A percentile compares a stretch with the other conserved stretches of the same genome.
Conservation (phyloP, 345 rosid species). For the Brassica rapa region DNA sequence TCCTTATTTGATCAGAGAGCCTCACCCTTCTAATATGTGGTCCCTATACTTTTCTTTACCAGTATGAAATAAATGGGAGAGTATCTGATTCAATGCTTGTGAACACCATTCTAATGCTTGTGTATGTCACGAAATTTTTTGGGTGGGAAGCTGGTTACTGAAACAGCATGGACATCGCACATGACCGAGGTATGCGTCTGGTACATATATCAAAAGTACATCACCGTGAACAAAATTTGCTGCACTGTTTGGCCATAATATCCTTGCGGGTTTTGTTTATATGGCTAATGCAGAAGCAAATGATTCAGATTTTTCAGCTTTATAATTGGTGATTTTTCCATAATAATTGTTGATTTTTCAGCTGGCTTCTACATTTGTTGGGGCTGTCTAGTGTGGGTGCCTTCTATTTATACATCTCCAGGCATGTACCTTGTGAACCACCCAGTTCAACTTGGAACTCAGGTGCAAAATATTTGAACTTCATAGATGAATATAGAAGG, state of each 20-base stretch:
- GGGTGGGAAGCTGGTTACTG: constrained; percentile 99
- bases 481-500: not conserved
- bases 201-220: constrained; percentile 3
- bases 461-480: constrained; percentile 50
- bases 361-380: constrained; percentile 99
- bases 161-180: constrained; percentile 99
- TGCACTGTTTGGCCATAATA: not conserved
- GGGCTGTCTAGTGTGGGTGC: constrained; percentile 99
- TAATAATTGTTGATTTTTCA: constrained; percentile 41
- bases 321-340: not conserved
- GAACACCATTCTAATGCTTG: constrained; percentile 84
- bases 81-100: constrained; percentile 93
- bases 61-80: constrained; percentile 82
- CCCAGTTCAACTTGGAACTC: constrained; percentile 88
- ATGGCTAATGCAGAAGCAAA: not conserved
- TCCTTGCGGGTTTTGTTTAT: not conserved
- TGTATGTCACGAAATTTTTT: constrained; percentile 88
- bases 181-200: constrained; percentile 78
- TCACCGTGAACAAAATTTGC: not conserved
- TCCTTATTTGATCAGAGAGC: not conserved
- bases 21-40: constrained; percentile 10
- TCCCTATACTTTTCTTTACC: constrained; percentile 36
- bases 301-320: constrained; percentile 7
- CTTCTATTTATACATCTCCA: constrained; percentile 94
- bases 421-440: constrained; percentile 99